Base-by-base conservation (phyloP, 2,329 filamentous ascomycete genomes). In the Stachybotrys elegans region DNA sequence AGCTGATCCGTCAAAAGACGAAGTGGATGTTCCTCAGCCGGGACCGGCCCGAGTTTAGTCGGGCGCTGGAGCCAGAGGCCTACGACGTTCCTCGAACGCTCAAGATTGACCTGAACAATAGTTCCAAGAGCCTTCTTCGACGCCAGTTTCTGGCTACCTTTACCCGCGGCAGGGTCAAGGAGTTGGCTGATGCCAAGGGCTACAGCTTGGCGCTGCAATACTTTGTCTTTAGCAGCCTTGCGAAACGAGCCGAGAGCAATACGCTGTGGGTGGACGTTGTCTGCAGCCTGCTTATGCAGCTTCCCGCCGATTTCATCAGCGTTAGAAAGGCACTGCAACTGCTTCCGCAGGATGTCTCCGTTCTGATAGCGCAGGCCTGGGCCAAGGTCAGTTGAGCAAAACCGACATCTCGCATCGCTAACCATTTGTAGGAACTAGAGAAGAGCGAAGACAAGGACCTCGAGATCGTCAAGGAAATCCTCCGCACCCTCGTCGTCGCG, bases 381-480 rank as follows among this genome's bases (percentile, higher is more conserved):
- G 23, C 20, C 4, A 43, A 48, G 38, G 44, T 48, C 34, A 17
- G 41, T 43, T 9, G n/a, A 4, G 19, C 11, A 42, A 17, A 34
- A 12, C 2, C 4, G 8, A 22, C 12, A 8, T 12, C 21, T 22
- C 6, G 16, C 23, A 21, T 8, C 4, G 32, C 46, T 43, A 36
- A 48, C 6, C 12, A 32, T 12, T 23, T 12, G 4, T 14, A 48
- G 46, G 41, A 46, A 36, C 38, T 48, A 8, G 16, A 49, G 6
- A 21, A 38, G 7, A 25, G 31, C 12, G 47, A 47, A n/a, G 37
- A 43, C 16, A 39, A 46, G 12, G 27, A 27, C 8, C 31, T 49
- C 9, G 44, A 47, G 13, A 47, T 32, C 17, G 36, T 42, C 32
- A 47, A 49, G 9, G 47, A 49, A n/a, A 44, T 49, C 16, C 47